Percentiles rank a stretch among this genome's conserved stretches.
phyloP scores from a whole-genome alignment of 495 filamentous ascomycete species.

The Talaromyces nanjingensis region DNA sequence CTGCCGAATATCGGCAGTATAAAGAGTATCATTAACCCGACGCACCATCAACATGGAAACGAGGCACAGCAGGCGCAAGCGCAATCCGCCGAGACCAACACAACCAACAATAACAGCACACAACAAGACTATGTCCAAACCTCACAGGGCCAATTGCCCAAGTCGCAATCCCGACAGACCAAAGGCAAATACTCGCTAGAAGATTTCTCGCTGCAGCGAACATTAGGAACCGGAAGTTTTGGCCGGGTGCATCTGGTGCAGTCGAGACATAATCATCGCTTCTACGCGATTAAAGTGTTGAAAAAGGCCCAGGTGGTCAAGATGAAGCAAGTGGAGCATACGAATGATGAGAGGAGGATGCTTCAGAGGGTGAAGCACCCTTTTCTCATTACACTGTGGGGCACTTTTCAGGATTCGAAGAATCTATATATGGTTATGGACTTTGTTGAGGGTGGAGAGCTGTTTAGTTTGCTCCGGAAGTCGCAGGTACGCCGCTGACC shows the following conservation, averaged over 20 bases:
- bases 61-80: not conserved
- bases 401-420: slow-evolving; percentile 89
- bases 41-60: slow-evolving; percentile 17
- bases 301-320: slow-evolving; percentile 98
- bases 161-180: slow-evolving; percentile 56
- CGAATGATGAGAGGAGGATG: slow-evolving; percentile 95
- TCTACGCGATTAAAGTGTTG: slow-evolving; percentile 95
- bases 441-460: slow-evolving; percentile 97
- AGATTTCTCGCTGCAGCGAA: slow-evolving; percentile 83
- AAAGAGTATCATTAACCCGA: slow-evolving; percentile 35
- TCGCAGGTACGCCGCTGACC: slow-evolving; percentile 67
- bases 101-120: slow-evolving; percentile 7
- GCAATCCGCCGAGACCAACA: not conserved
- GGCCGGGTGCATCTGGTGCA: slow-evolving; percentile 93
- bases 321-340: slow-evolving; percentile 99
- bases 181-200: slow-evolving; percentile 96
- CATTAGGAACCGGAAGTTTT: slow-evolving; percentile 93
- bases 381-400: slow-evolving; percentile 96
- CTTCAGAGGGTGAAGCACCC: slow-evolving; percentile 91
- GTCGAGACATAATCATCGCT: slow-evolving; percentile 92
- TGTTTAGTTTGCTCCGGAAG: slow-evolving; percentile 91
- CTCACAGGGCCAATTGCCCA: slow-evolving; percentile 18
- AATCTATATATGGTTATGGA: slow-evolving; percentile 99
- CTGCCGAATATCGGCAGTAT: slow-evolving; percentile 37
- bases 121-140: slow-evolving; percentile 9